Conservation (phyloP, 1,139 yeast genomes). For the Insectozyma bohioensis region DNA sequence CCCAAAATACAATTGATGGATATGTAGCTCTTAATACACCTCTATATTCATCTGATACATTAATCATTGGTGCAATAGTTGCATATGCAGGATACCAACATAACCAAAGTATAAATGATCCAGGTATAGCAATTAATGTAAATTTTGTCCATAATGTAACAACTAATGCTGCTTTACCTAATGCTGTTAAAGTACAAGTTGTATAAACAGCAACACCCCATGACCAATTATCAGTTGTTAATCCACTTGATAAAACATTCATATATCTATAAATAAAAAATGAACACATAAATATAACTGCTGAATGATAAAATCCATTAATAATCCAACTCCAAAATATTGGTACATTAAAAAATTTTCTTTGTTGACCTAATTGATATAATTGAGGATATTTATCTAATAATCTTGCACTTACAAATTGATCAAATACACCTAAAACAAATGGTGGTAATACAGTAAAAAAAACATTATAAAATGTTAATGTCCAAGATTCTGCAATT, state of each 20-base stretch:
- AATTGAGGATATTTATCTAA: constrained; percentile 90
- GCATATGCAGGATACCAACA: constrained; percentile 87
- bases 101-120: constrained; percentile 84
- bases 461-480: constrained; percentile 92
- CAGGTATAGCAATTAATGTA: constrained; percentile 90
- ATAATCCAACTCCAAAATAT: constrained; percentile 98
- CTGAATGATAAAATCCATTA: constrained; percentile 94
- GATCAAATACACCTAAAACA: constrained; percentile 95
- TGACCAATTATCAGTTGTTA: constrained; percentile 85
- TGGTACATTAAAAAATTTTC: constrained; percentile 83
- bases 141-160: constrained; percentile 95
- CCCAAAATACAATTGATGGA: constrained; percentile 83
- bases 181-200: constrained; percentile 81
- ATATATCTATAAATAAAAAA: constrained; percentile 70
- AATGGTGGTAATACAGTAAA: constrained; percentile 96
- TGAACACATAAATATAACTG: constrained; percentile 75
- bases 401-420: constrained; percentile 87
- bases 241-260: constrained; percentile 64
- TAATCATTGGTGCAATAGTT: constrained; percentile 75
- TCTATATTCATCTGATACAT: constrained; percentile 79
- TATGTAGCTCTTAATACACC: constrained; percentile 80
- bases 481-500: constrained; percentile 95
- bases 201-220: constrained; percentile 95
- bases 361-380: constrained; percentile 85
- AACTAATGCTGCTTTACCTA: constrained; percentile 92